Conservation (phyloP, 1,139 yeast species). For the Suhomyces coccinellae region DNA sequence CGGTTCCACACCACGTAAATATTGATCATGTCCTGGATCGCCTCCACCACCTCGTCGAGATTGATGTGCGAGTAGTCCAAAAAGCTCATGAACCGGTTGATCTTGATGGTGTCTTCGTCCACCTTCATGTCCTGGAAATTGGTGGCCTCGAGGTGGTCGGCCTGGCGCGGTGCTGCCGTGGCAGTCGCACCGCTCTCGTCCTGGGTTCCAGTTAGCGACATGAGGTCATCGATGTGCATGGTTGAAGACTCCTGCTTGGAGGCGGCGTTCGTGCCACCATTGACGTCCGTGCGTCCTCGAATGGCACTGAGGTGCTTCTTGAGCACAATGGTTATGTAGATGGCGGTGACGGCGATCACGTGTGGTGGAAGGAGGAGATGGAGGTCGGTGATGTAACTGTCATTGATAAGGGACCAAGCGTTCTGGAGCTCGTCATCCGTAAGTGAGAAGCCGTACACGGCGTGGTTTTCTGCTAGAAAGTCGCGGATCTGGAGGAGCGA, state of each 20-base stretch:
- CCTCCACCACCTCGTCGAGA: slow-evolving; percentile 72
- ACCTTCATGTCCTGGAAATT: slow-evolving; percentile 30
- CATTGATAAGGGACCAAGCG: slow-evolving; percentile 88
- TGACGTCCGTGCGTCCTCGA: slow-evolving; percentile 14
- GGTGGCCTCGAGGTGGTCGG: slow-evolving; percentile 17
- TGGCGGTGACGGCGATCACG: slow-evolving; percentile 80
- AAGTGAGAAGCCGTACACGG: slow-evolving; percentile 37
- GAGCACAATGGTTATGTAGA: slow-evolving; percentile 69
- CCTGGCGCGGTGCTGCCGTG: neutral
- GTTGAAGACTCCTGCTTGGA: slow-evolving; percentile 8
- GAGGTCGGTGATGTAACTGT: slow-evolving; percentile 83
- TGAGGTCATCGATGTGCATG: slow-evolving; percentile 44
- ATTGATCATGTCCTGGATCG: slow-evolving; percentile 77
- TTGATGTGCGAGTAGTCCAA: slow-evolving; percentile 76
- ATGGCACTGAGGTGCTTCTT: slow-evolving; percentile 38
- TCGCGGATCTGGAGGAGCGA: slow-evolving; percentile 64
- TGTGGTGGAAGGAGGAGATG: slow-evolving; percentile 87
- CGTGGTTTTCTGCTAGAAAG: slow-evolving; percentile 34
- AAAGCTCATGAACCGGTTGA: slow-evolving; percentile 60
- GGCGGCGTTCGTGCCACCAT: slow-evolving; percentile 6
- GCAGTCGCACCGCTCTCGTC: neutral
- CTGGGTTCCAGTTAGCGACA: slow-evolving; percentile 22
- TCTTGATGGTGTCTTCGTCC: slow-evolving; percentile 45
- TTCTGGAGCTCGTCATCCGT: slow-evolving; percentile 76
- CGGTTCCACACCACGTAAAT: slow-evolving; percentile 83